Base-by-base conservation (phyloP, 768 basidiomycete genomes). In the Rhodotorula paludigena region DNA sequence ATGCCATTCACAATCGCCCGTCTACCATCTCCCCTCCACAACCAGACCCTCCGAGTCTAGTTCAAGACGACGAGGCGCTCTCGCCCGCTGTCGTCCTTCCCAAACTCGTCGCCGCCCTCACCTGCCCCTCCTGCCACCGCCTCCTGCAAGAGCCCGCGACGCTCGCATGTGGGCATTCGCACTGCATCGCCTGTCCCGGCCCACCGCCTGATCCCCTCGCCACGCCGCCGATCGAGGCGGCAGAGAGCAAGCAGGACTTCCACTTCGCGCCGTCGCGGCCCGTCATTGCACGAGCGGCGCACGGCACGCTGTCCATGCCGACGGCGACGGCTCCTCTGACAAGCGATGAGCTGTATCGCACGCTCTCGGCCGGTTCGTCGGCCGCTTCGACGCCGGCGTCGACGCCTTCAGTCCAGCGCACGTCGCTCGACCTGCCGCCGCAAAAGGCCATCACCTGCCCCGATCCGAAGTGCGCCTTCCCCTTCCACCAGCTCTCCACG, bases 121-220 rank as follows among this genome's bases (percentile, higher is more conserved):
- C 52, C 60, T 75, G 74, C 47, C 51, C 68, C 32, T 48, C 68
- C 12, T 75, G 74, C 47, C 52, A 62, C 52, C 56, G 53, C 18
- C 54, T 74, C 30, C 48, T 69, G 33, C 16, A 18, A n/a, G 61
- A 70, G 11, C 74, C 74, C 1, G 51, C 68, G 20, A 75, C 74
- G 11, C 62, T 75, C 51, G 44, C 58, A 21, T 75, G 74, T 60
- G 74, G 74, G 1, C 74, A 75, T 51, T 64, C 73, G 21, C 48
- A 65, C 39, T 75, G 74, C 62, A 55, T 66, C 16, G 53, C n/a
- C 21, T 75, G 74, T 59, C 33, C 54, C 30, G 18, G 48, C 33
- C 20, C 38, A 32, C 25, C 54, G 21, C 35, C 57, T 62, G 14
- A 35, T 57, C 30, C 32, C 36, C 41, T 25, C 45, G 39, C 3